Conservation (phyloP, 1,284 basidiomycete species). For the Agaricales sp. region DNA sequence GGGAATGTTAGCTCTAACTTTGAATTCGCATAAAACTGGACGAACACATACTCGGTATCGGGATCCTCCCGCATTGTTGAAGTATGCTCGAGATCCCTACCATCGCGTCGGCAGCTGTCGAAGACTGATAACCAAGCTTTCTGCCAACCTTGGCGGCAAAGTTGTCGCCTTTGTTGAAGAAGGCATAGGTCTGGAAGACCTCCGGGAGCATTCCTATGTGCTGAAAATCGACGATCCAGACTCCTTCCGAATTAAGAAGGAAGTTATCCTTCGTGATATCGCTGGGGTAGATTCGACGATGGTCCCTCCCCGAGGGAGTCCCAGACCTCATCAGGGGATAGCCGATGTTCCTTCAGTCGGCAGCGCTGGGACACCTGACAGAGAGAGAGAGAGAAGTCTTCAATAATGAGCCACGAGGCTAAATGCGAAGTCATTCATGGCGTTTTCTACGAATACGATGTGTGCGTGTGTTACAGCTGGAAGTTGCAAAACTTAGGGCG, state of each 20-base stretch:
- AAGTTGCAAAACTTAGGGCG: too few species aligned
- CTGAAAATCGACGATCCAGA: slow-evolving; percentile 10
- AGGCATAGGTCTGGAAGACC: slow-evolving; percentile 10
- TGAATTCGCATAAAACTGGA: slow-evolving; percentile 4
- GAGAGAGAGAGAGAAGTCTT: too few species aligned
- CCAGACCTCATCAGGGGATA: not conserved
- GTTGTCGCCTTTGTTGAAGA: slow-evolving; percentile 8
- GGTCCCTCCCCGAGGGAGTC: not conserved
- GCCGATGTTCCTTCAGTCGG: too few species aligned
- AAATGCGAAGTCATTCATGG: too few species aligned
- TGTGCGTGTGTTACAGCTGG: too few species aligned
- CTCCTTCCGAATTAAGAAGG: slow-evolving; percentile 6
- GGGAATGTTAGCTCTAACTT: not conserved
- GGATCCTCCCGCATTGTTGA: slow-evolving; percentile 8
- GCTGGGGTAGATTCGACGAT: slow-evolving; percentile 8
- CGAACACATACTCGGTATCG: slow-evolving; percentile 7
- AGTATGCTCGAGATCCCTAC: slow-evolving; percentile 7
- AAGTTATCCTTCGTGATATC: slow-evolving; percentile 11
- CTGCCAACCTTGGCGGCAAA: slow-evolving; percentile 10
- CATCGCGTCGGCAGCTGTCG: slow-evolving; percentile 7
- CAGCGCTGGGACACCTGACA: too few species aligned
- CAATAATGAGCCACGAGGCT: too few species aligned
- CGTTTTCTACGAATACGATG: too few species aligned
- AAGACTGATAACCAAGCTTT: slow-evolving; percentile 9
- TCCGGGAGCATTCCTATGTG: slow-evolving; percentile 10